These are phyloP conservation scores for Tuber melanosporum DNA, from an alignment of 495 filamentous ascomycete genomes.

Conservation along the genomic window DNA sequence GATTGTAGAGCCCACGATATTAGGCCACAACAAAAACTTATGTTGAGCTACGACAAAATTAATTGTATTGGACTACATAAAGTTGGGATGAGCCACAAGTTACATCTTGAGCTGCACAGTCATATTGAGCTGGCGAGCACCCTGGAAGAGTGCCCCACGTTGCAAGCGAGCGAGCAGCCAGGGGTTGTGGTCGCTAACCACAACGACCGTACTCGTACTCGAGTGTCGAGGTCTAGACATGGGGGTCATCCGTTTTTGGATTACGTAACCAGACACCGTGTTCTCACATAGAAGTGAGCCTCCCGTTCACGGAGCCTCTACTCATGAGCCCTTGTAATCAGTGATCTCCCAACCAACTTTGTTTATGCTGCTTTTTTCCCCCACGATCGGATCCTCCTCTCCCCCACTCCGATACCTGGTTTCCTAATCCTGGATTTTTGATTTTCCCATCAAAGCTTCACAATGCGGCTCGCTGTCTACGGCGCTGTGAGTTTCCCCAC, in stretches of 20 bases:
- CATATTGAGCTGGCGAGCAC: no score
- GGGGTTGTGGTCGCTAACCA: no score
- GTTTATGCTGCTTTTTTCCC: neutral
- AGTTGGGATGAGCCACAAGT: no score
- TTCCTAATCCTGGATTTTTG: neutral
- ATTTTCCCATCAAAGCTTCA: slow-evolving; percentile 31
- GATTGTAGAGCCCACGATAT: no score
- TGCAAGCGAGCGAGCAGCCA: no score
- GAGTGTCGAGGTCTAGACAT: no score
- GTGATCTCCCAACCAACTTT: slow-evolving; percentile 20
- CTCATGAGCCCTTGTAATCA: neutral
- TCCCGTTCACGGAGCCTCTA: neutral
- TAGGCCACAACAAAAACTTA: no score
- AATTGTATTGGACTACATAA: no score
- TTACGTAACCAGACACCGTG: neutral
- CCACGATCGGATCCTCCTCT: slow-evolving; percentile 13
- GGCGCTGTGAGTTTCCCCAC: slow-evolving; percentile 37
- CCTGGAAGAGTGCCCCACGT: no score
- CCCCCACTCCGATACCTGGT: slow-evolving; percentile 9
- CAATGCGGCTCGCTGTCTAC: slow-evolving; percentile 50
- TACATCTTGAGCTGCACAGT: no score
- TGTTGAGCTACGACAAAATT: no score
- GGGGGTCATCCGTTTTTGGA: neutral
- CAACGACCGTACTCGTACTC: no score
- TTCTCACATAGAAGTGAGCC: neutral